Evolutionary conservation across 495 filamentous ascomycete species (phyloP).

Genomic region (Aspergillus baeticus): DNA sequence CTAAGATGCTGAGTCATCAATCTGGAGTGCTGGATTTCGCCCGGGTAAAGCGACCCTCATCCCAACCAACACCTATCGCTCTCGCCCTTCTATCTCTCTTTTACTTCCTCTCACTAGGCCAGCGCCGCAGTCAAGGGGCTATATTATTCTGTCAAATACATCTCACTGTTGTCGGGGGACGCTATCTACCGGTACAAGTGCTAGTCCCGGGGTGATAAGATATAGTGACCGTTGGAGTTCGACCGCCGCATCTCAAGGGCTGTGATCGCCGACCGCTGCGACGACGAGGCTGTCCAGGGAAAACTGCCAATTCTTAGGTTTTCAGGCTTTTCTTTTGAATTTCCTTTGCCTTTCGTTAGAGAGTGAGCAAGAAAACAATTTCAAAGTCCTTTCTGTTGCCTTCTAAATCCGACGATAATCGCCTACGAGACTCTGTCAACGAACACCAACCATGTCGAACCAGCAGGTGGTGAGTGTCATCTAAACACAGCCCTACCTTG

Average conservation of each 20-base stretch:
- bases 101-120: neutral
- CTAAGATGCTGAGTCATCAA: slow-evolving; percentile 39
- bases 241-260: slow-evolving; percentile 19
- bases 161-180: slow-evolving; percentile 1
- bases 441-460: slow-evolving; percentile 55
- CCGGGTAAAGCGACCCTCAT: slow-evolving; percentile 41
- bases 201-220: slow-evolving; percentile 9
- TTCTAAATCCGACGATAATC: slow-evolving; percentile 7
- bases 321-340: neutral
- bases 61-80: slow-evolving; percentile 38
- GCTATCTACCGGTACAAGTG: slow-evolving; percentile 14
- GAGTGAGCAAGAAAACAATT: slow-evolving; percentile 9
- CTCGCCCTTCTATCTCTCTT: slow-evolving; percentile 18
- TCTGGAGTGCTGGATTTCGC: slow-evolving; percentile 40
- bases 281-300: slow-evolving; percentile 14
- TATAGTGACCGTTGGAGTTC: slow-evolving; percentile 15
- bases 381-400: slow-evolving; percentile 3
- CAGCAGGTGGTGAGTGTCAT: slow-evolving; percentile 60
- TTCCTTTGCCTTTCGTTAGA: slow-evolving; percentile 10
- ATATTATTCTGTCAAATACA: neutral
- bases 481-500: slow-evolving; percentile 22
- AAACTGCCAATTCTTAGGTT: slow-evolving; percentile 14
- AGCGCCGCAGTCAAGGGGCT: neutral
- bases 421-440: slow-evolving; percentile 12
- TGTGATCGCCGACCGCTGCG: slow-evolving; percentile 23